These are phyloP conservation scores for Nosema muscidifuracis DNA, from an alignment of 371 early-diverging fungal species.

Conservation along the genomic window DNA sequence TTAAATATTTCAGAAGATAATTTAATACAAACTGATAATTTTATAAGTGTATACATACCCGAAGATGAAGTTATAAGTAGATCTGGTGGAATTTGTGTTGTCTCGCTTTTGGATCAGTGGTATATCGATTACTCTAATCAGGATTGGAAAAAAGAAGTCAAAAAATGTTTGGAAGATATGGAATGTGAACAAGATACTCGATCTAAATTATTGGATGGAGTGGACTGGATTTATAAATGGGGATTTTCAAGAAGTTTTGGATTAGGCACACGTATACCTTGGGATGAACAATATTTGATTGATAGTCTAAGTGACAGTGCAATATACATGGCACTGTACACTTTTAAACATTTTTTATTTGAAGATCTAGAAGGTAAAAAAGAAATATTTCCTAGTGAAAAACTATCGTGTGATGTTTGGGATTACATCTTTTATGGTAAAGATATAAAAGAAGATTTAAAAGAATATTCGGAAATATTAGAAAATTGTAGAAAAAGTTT, in stretches of 20 bases:
- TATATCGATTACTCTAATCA: conserved; percentile 94
- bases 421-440: conserved; percentile 71
- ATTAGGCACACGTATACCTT: conserved; percentile 87
- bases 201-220: conserved; percentile 73
- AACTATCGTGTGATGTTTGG: conserved; percentile 89
- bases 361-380: conserved; percentile 68
- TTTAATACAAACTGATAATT: conserved; percentile 28
- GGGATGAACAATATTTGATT: conserved; percentile 88
- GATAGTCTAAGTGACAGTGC: conserved; percentile 98
- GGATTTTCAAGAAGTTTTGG: conserved; percentile 94
- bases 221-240: conserved; percentile 96
- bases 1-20: neutral
- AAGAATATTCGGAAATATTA: conserved; percentile 62
- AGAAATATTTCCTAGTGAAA: conserved; percentile 70
- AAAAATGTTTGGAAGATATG: conserved; percentile 69
- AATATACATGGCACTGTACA: conserved; percentile 99
- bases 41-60: conserved; percentile 71
- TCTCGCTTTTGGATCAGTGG: conserved; percentile 95
- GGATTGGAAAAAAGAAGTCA: conserved; percentile 73
- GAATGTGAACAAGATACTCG: conserved; percentile 79
- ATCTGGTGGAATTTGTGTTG: conserved; percentile 94
- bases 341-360: conserved; percentile 85
- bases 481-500: conserved; percentile 64
- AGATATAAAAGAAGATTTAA: conserved; percentile 69
- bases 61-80: conserved; percentile 85